These are phyloP conservation scores for Talaromyces sp. DNA, from an alignment of 2,329 filamentous ascomycete species.

Conservation along the genomic window DNA sequence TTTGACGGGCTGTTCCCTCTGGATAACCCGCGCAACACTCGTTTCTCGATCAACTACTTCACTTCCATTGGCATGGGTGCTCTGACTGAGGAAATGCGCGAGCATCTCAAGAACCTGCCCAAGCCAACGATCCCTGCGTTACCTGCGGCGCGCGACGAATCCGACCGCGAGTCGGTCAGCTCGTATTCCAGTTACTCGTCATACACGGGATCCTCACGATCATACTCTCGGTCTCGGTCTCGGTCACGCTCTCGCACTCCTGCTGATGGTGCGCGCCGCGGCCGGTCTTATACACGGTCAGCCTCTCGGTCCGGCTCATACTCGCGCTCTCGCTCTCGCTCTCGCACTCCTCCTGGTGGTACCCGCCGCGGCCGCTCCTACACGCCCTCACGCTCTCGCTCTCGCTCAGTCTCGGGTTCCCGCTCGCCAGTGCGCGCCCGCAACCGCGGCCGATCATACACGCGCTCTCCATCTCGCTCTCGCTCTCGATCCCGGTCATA, in stretches of 20 bases:
- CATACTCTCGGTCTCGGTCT: conserved; percentile 41
- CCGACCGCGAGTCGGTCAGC: conserved; percentile 61
- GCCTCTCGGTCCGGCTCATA: conserved; percentile 24
- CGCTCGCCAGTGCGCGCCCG: background rate
- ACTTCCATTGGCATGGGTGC: conserved; percentile 95
- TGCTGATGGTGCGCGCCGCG: background rate
- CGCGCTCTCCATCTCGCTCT: conserved; percentile 30
- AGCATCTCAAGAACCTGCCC: conserved; percentile 81
- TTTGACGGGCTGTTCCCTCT: conserved; percentile 84
- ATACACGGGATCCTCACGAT: conserved; percentile 49
- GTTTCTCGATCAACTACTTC: conserved; percentile 99
- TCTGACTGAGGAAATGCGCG: conserved; percentile 91
- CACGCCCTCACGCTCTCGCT: conserved; percentile 25
- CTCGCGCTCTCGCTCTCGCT: conserved; percentile 18
- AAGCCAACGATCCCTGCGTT: conserved; percentile 73
- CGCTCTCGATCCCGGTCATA: conserved; percentile 17
- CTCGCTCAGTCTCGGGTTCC: conserved; percentile 3
- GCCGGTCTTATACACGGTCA: conserved; percentile 29
- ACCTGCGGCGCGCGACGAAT: conserved; percentile 49
- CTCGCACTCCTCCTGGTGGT: conserved; percentile 10
- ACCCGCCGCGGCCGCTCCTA: conserved; percentile 27
- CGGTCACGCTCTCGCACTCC: conserved; percentile 13
- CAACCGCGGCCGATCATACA: conserved; percentile 21
- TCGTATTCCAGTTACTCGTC: conserved; percentile 74
- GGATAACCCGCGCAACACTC: conserved; percentile 82